Evolutionary conservation across 1,284 basidiomycete genomes (phyloP).

Genomic region (Pascua sp.): DNA sequence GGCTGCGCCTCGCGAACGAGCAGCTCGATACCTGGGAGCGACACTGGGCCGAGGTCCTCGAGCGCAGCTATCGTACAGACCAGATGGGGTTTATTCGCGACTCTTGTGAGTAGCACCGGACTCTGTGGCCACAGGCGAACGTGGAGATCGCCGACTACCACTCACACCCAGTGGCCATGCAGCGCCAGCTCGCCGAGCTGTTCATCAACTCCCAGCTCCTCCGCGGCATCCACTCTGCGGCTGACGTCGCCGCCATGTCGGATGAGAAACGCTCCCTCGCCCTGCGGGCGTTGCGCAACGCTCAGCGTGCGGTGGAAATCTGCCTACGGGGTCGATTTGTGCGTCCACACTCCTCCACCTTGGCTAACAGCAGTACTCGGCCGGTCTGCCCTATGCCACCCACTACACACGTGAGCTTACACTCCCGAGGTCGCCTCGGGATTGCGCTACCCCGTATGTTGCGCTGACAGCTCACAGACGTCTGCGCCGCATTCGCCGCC

Average conservation of each 20-base stretch:
- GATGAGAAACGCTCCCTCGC: constrained; percentile 27
- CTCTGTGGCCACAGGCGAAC: neutral
- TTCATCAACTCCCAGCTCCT: constrained; percentile 31
- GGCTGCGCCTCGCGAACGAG: constrained; percentile 28
- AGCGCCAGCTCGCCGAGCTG: constrained; percentile 19
- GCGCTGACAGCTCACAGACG: constrained; percentile 48
- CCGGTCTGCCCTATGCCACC: constrained; percentile 71
- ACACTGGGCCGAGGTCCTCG: constrained; percentile 27
- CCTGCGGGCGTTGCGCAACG: constrained; percentile 26
- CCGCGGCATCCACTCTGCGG: constrained; percentile 22
- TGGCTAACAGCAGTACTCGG: constrained; percentile 60
- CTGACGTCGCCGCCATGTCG: constrained; percentile 21
- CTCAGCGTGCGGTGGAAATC: constrained; percentile 25
- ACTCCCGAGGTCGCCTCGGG: too few species aligned
- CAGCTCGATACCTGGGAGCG: constrained; percentile 30
- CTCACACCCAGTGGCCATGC: constrained; percentile 4
- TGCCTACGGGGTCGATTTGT: constrained; percentile 14
- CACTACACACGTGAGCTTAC: constrained; percentile 10
- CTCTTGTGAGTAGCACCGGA: constrained; percentile 7
- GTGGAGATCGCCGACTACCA: neutral
- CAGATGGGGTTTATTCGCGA: constrained; percentile 20
- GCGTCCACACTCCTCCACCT: neutral
- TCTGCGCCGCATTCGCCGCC: constrained; percentile 80
- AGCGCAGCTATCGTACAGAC: constrained; percentile 5
- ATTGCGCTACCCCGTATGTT: neutral